Evolutionary conservation across 164 flowering plant genomes (phyloP).

Genomic region (Euptelea pleiosperma): DNA sequence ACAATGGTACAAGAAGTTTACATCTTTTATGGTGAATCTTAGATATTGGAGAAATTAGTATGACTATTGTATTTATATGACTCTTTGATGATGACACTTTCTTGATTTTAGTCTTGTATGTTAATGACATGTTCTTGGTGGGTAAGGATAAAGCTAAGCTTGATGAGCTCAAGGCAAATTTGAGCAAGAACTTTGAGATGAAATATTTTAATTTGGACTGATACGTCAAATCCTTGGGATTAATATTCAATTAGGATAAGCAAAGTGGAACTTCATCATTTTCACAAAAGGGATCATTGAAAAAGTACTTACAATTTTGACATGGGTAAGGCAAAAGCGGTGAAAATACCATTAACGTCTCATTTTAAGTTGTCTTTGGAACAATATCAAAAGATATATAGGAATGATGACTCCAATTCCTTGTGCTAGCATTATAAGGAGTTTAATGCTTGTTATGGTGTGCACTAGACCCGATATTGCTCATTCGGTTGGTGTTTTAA

Average conservation of each 20-base stretch:
- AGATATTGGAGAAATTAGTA: neutral
- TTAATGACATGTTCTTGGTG: slow-evolving; percentile 11
- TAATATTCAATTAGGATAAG: neutral
- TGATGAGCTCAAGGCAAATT: neutral
- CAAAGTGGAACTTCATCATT: neutral
- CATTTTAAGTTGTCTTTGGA: too few species aligned
- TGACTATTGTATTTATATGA: slow-evolving; percentile 6
- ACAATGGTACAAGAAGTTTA: slow-evolving; percentile 17
- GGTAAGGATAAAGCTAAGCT: neutral
- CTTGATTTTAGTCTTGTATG: too few species aligned
- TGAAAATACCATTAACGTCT: too few species aligned
- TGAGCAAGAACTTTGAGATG: slow-evolving; percentile 15
- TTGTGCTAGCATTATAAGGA: too few species aligned
- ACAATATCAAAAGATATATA: too few species aligned
- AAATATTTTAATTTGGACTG: slow-evolving; percentile 14
- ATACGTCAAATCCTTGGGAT: neutral
- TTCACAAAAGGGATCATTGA: neutral
- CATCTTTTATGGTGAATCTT: neutral
- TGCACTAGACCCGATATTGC: neutral
- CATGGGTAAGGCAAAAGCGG: neutral
- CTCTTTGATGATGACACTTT: neutral
- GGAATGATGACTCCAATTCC: too few species aligned
- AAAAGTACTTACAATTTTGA: neutral
- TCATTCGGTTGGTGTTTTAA: too few species aligned
- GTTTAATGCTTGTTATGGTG: neutral